Evolutionary conservation across 768 basidiomycete genomes (phyloP).

Genomic region (Phylloporus rhodoxanthus): DNA sequence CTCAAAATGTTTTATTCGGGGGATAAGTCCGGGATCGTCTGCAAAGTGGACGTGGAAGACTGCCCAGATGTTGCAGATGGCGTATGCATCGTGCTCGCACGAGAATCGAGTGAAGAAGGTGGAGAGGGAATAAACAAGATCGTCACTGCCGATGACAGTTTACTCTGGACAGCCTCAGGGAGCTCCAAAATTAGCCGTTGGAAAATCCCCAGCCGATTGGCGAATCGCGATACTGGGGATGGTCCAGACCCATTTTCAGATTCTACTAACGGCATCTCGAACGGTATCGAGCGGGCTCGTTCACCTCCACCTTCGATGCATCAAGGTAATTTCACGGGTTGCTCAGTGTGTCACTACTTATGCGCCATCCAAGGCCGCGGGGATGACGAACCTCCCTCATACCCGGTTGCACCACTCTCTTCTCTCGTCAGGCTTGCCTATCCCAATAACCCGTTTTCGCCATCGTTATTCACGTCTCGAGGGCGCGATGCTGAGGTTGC

Average conservation of each 20-base stretch:
- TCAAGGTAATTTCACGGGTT: constrained; percentile 17
- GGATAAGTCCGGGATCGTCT: constrained; percentile 84
- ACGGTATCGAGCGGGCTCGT: constrained; percentile 16
- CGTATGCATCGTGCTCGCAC: constrained; percentile 80
- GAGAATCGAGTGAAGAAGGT: constrained; percentile 44
- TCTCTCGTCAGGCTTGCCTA: constrained; percentile 65
- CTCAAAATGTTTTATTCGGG: constrained; percentile 92
- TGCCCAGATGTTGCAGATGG: constrained; percentile 80
- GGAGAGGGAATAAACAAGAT: constrained; percentile 78
- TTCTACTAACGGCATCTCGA: constrained; percentile 7
- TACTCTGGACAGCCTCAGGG: constrained; percentile 88
- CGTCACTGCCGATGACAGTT: constrained; percentile 72
- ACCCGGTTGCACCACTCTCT: constrained; percentile 64
- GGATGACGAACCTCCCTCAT: constrained; percentile 27
- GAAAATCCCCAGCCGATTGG: constrained; percentile 52
- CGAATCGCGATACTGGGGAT: constrained; percentile 12
- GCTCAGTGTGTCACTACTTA: constrained; percentile 7
- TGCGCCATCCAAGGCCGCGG: constrained; percentile 11
- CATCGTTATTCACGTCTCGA: constrained; percentile 30
- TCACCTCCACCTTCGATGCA: constrained; percentile 7
- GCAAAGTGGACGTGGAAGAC: constrained; percentile 85
- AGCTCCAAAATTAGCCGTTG: constrained; percentile 78
- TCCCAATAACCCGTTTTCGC: constrained; percentile 56
- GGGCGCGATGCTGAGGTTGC: constrained; percentile 72
- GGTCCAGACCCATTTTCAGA: constrained; percentile 13